Evolutionary conservation across 1,139 yeast genomes (phyloP).

Genomic region (Candida mesenterica): DNA sequence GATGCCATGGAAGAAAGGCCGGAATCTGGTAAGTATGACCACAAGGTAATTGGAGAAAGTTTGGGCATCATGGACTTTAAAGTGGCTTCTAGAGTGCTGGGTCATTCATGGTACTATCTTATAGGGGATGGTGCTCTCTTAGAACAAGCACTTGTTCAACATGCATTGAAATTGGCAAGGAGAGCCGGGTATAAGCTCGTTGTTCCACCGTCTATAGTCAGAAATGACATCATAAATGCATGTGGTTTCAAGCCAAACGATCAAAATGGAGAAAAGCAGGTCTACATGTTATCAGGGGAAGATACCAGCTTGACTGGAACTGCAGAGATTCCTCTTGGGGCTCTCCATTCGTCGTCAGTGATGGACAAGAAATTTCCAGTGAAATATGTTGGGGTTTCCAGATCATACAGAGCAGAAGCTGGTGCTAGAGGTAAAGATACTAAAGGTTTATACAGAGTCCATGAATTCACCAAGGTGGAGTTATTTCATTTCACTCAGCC

Average conservation of each 20-base stretch:
- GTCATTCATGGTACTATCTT: conserved; percentile 87
- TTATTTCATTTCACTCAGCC: conserved; percentile 72
- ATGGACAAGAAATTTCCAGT: conserved; percentile 39
- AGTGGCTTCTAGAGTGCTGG: conserved; percentile 73
- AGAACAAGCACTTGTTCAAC: conserved; percentile 87
- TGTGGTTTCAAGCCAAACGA: conserved; percentile 97
- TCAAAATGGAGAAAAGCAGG: conserved; percentile 81
- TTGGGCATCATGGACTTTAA: conserved; percentile 67
- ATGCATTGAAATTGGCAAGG: conserved; percentile 67
- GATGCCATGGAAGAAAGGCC: conserved; percentile 22
- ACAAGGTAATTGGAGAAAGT: conserved; percentile 60
- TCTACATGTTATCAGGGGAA: conserved; percentile 58
- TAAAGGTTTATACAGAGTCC: conserved; percentile 89
- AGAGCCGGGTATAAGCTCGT: conserved; percentile 66
- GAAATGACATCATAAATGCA: conserved; percentile 72
- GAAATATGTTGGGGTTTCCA: conserved; percentile 75
- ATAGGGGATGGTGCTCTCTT: conserved; percentile 83
- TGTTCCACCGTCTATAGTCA: conserved; percentile 84
- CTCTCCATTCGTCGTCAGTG: conserved; percentile 45
- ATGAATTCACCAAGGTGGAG: conserved; percentile 97
- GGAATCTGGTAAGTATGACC: conserved; percentile 43
- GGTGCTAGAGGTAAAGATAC: conserved; percentile 96
- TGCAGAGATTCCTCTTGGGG: conserved; percentile 94
- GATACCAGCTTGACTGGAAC: conserved; percentile 81
- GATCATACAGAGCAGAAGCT: conserved; percentile 94